Evolutionary conservation across 73 alveolate genomes (phyloP), one percentile per base, ranked within the genome.

Genomic region (Paraurostyla sp.): DNA sequence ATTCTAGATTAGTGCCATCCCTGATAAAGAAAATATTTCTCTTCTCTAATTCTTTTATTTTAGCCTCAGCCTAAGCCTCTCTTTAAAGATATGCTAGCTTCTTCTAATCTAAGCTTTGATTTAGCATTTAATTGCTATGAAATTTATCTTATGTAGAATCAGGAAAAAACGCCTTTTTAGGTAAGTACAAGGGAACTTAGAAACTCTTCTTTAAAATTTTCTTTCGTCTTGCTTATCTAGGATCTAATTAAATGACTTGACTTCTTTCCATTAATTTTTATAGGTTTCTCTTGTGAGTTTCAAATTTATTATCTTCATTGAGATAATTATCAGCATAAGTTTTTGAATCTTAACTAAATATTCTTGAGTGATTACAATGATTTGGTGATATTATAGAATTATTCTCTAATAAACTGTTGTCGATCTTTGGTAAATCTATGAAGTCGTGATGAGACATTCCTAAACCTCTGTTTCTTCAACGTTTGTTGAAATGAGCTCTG

Each of bases 371-470:
- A 18, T 20, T 52, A 6, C 33, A 18, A 35, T 13, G 23, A 52
- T 52, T 6, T 18, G 69, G 9, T 52, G 69, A 18, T 20, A 18
- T 52, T 18, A 18, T 52, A 13, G 4, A 20, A 52, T 25, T 25
- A 35, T 25, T 18, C 9, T 18, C 7, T 20, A 52, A 9, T 9
- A 4, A 6, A 13, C 38, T 18, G 13, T 9, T 4, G 23, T 13
- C 30, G 13, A 52, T 6, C 9, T 52, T n/a, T 52, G 69, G 33
- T 20, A 52, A n/a, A 49, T 75, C 87, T 3, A 75, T 18, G 41
- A 75, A 75, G 51, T 75, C 87, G 30, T 75, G 87, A 46, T 75
- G 87, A 75, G 33, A 45, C 32, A 45, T 18, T 20, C 30, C 30
- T 52, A 18, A 18, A 27, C 71, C 71, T 40, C 71, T 0, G 11